Evolutionary conservation across 345 rosid genomes (phyloP), one percentile per base, ranked within the genome.

Genomic region (Geranium rotundifolium): DNA sequence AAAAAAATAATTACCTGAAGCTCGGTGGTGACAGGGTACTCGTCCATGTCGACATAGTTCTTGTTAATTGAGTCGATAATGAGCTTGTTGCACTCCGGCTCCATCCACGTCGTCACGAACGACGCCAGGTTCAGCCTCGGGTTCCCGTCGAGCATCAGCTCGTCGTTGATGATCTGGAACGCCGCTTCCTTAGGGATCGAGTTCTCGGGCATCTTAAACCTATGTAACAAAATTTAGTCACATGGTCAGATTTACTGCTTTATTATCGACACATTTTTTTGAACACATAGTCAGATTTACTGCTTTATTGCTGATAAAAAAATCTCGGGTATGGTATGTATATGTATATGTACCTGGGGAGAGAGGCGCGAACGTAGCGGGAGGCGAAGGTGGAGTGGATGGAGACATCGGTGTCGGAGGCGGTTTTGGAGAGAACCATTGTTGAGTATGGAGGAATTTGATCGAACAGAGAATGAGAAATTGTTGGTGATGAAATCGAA

Each of bases 121-220:
- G 41, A 34, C 41, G 41, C 41, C 41, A 34, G 41, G 73, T 91
- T 89, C 63, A 91, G 76, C 83, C 96, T 82, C 0, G 98, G 98
- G 68, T 84, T 89, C 19, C 96, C 96, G 23, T 91, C 98, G 4
- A 89, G 58, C 67, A 69, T 69, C 23, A 69, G 59, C 60, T 69
- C 72, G 31, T 69, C 72, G 46, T 63, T 69, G 27, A 91, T 91
- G 60, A 91, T 89, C 87, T 91, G 98, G 67, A 50, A 91, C 13
- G 98, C 98, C 0, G 98, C 98, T 7, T 91, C 98, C 71, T 91
- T 91, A 0, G 96, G 98, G 39, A 85, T 89, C n/a, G 96, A 87
- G 63, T 58, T 84, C 70, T 91, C 92, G 52, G 89, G 83, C 74
- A 91, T 89, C 81, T 56, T 69, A 73, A 84, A 82, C 86, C 97